Evolutionary conservation across 306 rosid genomes (phyloP), one percentile per base, ranked within the genome.

Genomic region (Vicia faba): DNA sequence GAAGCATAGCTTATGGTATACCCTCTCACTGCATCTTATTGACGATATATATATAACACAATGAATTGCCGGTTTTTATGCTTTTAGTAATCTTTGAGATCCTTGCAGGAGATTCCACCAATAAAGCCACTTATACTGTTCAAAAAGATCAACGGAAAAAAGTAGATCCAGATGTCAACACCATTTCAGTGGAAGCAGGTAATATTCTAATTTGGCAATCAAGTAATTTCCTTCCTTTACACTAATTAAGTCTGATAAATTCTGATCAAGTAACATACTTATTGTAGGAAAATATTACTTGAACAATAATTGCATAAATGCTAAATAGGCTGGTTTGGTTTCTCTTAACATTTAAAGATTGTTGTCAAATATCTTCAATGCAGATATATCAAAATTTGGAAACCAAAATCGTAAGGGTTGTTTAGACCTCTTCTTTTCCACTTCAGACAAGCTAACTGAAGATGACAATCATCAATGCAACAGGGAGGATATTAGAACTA

Each of bases 1-100:
- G 80, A 61, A 80, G 69, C 23, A 45, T 68, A 50, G 73, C 75
- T 66, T 41, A 23, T 61, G 91, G 98, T 89, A 88, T 64, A 25
- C 66, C 49, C 55, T 36, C 48, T 64, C 62, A 59, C 70, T 71
- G 79, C 79, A 48, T 71, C 57, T 76, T 69, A 50, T 69, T 75
- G 58, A 56, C 71, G 53, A 56, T 74, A 20, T 25, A 25, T 25
- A 58, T 61, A 45, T 41, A 23, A 33, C 63, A 44, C 19, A 20
- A 49, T 56, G 69, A 58, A 45, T 50, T 54, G 36, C 48, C 39
- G 29, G 63, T 56, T 74, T 53, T 39, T 39, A 26, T 63, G 72
- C 76, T 67, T 54, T 26, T 61, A 50, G 57, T 80, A 16, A 82
- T 73, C 36, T 57, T 44, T 49, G 43, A 20, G 68, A 70, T 72